These are phyloP conservation scores for Chenopodium suecicum DNA, from an alignment of 148 eudicot genomes.

Conservation along the genomic window DNA sequence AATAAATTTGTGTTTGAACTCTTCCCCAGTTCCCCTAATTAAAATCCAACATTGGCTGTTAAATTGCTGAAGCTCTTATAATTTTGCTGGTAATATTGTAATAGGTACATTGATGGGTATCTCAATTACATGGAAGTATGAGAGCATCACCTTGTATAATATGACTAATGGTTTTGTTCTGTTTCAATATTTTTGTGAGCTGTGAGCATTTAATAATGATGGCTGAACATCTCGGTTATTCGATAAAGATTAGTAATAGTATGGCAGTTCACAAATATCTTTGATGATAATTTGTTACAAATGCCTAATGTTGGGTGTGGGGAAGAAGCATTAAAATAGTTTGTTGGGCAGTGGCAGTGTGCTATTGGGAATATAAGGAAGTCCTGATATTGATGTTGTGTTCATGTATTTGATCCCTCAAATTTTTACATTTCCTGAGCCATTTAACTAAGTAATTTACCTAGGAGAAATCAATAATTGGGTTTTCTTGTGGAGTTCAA, in stretches of 20 bases:
- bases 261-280: background rate
- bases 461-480: background rate
- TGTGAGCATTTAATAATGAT: background rate
- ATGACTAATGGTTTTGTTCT: background rate
- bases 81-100: background rate
- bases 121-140: background rate
- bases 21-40: no score
- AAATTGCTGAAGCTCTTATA: background rate
- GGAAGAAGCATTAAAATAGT: no score
- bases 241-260: background rate
- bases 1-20: background rate
- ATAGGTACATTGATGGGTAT: background rate
- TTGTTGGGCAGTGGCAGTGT: background rate
- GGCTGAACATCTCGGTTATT: background rate
- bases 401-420: no score
- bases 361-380: background rate
- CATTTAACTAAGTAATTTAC: background rate
- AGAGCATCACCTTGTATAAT: background rate
- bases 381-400: background rate
- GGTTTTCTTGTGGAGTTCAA: background rate
- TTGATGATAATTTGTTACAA: background rate
- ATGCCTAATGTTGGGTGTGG: background rate
- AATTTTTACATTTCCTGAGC: background rate
- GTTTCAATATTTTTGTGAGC: background rate
- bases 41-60: background rate